Conservation (phyloP, 257 asterid species). For the Eustoma russellianum region DNA sequence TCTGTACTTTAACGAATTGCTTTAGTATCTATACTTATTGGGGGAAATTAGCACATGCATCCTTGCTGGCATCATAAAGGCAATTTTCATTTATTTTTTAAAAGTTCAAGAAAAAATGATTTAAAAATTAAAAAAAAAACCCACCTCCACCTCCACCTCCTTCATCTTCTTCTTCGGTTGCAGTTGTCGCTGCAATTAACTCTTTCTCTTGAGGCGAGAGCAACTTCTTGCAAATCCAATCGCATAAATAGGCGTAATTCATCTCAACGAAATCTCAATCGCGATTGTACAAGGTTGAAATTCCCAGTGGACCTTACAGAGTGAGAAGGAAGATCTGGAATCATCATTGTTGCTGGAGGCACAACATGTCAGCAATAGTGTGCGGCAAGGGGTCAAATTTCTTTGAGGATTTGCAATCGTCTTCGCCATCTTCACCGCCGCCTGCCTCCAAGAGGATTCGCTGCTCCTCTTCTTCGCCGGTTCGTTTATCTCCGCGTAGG, state of each 20-base stretch:
- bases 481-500: slow-evolving; percentile 54
- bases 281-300: not conserved
- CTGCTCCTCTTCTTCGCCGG: slow-evolving; percentile 65
- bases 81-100: too few relatives aligned
- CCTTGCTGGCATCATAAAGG: too few relatives aligned
- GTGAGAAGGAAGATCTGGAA: slow-evolving; percentile 11
- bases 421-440: slow-evolving; percentile 56
- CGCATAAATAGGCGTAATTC: not conserved
- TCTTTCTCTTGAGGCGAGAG: not conserved
- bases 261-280: not conserved
- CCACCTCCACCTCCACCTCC: too few relatives aligned
- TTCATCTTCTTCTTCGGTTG: too few relatives aligned
- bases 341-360: slow-evolving; percentile 20
- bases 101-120: too few relatives aligned
- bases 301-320: slow-evolving; percentile 16
- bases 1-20: too few relatives aligned
- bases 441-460: slow-evolving; percentile 80
- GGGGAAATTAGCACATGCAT: too few relatives aligned
- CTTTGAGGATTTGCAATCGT: slow-evolving; percentile 69
- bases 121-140: too few relatives aligned
- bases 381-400: slow-evolving; percentile 97
- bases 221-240: not conserved
- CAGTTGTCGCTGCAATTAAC: too few relatives aligned
- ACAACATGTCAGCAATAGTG: slow-evolving; percentile 98
- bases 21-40: too few relatives aligned